These are phyloP conservation scores for Aspergillus udagawae DNA, from an alignment of 2,329 filamentous ascomycete genomes.

Conservation along the genomic window DNA sequence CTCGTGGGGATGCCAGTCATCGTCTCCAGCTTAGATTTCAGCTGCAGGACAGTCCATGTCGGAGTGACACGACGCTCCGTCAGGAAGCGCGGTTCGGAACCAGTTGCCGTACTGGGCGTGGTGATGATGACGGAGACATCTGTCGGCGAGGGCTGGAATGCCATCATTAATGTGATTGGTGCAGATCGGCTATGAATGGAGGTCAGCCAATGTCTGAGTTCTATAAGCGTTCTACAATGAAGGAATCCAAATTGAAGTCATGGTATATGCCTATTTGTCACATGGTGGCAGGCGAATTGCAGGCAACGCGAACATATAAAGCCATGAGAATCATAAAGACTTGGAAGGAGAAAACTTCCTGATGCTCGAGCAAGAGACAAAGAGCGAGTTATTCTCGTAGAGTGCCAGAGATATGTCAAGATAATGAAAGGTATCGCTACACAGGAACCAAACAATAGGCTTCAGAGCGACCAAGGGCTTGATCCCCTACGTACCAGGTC, in stretches of 20 bases:
- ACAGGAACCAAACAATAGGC: neutral
- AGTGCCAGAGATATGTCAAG: neutral
- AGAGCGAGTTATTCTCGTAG: neutral
- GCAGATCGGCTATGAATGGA: neutral
- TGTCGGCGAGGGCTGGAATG: slow-evolving; percentile 34
- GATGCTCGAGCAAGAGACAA: neutral
- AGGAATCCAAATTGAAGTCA: neutral
- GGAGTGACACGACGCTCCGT: slow-evolving; percentile 90
- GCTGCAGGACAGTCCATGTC: slow-evolving; percentile 79
- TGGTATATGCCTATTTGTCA: neutral
- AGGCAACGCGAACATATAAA: neutral
- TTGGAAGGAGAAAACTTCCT: neutral
- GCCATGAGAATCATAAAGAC: neutral
- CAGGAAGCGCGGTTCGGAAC: slow-evolving; percentile 42
- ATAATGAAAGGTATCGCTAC: neutral
- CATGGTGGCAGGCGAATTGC: neutral
- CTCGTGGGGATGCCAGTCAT: slow-evolving; percentile 86
- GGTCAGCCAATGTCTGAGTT: neutral
- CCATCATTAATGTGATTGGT: slow-evolving; percentile 20
- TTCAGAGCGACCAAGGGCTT: neutral
- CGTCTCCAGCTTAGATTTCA: slow-evolving; percentile 85
- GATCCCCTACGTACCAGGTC: neutral
- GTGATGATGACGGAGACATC: slow-evolving; percentile 41
- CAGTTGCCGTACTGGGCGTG: slow-evolving; percentile 20
- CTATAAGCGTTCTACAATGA: neutral